Evolutionary conservation across 2,329 filamentous ascomycete genomes (phyloP).

Genomic region (Hypocrella siamensis): DNA sequence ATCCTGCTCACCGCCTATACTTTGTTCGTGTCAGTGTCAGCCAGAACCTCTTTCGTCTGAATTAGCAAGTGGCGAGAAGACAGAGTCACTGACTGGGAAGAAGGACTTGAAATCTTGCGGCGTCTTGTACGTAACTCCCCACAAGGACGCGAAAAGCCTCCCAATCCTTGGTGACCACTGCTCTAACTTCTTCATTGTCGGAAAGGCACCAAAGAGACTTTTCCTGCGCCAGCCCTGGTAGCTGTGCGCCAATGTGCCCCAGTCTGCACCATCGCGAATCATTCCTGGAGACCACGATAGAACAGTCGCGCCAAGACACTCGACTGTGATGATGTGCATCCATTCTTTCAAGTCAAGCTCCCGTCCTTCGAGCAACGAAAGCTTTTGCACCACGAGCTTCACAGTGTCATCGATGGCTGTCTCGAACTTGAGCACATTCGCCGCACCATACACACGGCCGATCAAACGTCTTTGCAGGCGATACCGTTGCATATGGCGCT

Average conservation of each 20-base stretch:
- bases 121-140: conserved; percentile 28
- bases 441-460: conserved; percentile 28
- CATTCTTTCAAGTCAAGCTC: conserved; percentile 34
- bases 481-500: conserved; percentile 29
- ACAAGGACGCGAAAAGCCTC: conserved; percentile 23
- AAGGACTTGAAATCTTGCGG: conserved; percentile 29
- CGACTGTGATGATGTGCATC: conserved; percentile 40
- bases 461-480: conserved; percentile 32
- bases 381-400: conserved; percentile 15
- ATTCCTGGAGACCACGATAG: conserved; percentile 36
- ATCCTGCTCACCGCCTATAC: conserved; percentile 17
- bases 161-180: conserved; percentile 20
- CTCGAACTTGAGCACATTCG: conserved; percentile 26
- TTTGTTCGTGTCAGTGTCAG: not conserved
- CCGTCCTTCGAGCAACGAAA: conserved; percentile 19
- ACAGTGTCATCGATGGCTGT: conserved; percentile 24
- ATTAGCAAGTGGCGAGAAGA: too few species aligned
- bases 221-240: conserved; percentile 36
- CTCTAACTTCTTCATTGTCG: conserved; percentile 21
- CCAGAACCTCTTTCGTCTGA: too few species aligned
- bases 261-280: conserved; percentile 25
- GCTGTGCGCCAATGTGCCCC: conserved; percentile 29
- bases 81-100: conserved; percentile 32
- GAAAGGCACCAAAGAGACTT: conserved; percentile 35
- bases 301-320: conserved; percentile 32